Base-by-base conservation (phyloP, 78 protist genomes). In the Thecamonas trahens region DNA sequence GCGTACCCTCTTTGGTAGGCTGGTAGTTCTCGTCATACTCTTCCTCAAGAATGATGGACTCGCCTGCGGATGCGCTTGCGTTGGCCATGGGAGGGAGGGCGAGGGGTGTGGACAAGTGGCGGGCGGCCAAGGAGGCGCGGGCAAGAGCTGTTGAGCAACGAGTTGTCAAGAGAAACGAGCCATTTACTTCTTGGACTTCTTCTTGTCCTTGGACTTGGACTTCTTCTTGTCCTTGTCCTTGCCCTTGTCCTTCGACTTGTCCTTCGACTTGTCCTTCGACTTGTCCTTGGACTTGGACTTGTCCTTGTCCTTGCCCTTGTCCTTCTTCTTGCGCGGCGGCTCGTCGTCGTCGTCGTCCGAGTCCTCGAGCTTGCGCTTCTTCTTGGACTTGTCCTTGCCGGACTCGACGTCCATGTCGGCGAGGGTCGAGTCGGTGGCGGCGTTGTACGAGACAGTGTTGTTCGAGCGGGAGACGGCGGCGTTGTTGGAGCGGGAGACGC, bases 151-250 rank as follows among this genome's bases (percentile, higher is more conserved):
- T 47, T 47, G 52, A 18, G 13, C 52, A n/a, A n/a, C n/a, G n/a
- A n/a, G n/a, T n/a, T n/a, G n/a, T n/a, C n/a, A n/a, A n/a, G n/a
- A n/a, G n/a, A n/a, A n/a, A n/a, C n/a, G n/a, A n/a, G n/a, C n/a
- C n/a, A n/a, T 24, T 34, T 31, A 44, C 47, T 61, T 47, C 37
- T 39, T 63, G 26, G 35, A 14, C 53, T 63, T 47, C 49, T 65
- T 58, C 54, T 73, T n/a, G 24, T 72, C 29, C 68, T 71, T 61
- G 60, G 24, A 22, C 70, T 72, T 72, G 35, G 37, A 61, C 35
- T 50, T 20, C 70, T 72, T 72, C 70, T 61, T 61, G 45, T 61
- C 69, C 77, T 72, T 72, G 70, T 35, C 50, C 54, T 31, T 49
- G 66, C 65, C 53, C n/a, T n/a, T n/a, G n/a, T n/a, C n/a, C n/a